Evolutionary conservation across 768 basidiomycete genomes (phyloP).

Genomic region (Amanita pallidorosea): DNA sequence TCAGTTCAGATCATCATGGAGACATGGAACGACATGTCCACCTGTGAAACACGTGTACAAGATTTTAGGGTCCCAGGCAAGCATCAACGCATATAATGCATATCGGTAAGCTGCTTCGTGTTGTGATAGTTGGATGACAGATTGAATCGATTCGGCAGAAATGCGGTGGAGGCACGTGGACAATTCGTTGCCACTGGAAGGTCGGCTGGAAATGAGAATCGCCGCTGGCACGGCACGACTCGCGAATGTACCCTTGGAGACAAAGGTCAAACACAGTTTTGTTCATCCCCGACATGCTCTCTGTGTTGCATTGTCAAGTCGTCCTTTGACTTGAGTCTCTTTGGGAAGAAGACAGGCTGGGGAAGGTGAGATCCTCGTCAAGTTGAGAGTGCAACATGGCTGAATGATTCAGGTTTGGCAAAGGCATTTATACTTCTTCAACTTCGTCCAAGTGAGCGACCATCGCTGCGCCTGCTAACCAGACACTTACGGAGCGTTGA

Average conservation of each 20-base stretch:
- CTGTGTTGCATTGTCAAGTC: conserved; percentile 55
- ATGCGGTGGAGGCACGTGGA: conserved; percentile 47
- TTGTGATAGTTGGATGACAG: neutral
- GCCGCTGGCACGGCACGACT: conserved; percentile 67
- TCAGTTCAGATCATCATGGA: conserved; percentile 63
- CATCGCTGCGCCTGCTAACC: neutral
- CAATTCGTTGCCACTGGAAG: conserved; percentile 43
- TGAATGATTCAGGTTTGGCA: conserved; percentile 39
- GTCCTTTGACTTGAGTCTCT: conserved; percentile 52
- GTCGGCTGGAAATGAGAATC: conserved; percentile 59
- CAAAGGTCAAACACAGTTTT: conserved; percentile 43
- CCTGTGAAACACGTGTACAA: conserved; percentile 55
- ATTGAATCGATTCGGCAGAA: conserved; percentile 19
- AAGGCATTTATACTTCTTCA: conserved; percentile 66
- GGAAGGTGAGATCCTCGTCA: conserved; percentile 34
- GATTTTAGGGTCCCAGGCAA: conserved; percentile 38
- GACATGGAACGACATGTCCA: conserved; percentile 47
- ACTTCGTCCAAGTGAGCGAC: conserved; percentile 57
- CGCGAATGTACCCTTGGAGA: conserved; percentile 57
- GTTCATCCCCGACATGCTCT: conserved; percentile 45
- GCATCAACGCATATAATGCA: conserved; percentile 44
- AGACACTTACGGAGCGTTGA: neutral
- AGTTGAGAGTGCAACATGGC: neutral
- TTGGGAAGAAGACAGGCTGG: conserved; percentile 65
- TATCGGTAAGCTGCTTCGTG: conserved; percentile 35